phyloP scores from a whole-genome alignment of 2,329 filamentous ascomycete genomes.

The Cryphonectria nitschkei region DNA sequence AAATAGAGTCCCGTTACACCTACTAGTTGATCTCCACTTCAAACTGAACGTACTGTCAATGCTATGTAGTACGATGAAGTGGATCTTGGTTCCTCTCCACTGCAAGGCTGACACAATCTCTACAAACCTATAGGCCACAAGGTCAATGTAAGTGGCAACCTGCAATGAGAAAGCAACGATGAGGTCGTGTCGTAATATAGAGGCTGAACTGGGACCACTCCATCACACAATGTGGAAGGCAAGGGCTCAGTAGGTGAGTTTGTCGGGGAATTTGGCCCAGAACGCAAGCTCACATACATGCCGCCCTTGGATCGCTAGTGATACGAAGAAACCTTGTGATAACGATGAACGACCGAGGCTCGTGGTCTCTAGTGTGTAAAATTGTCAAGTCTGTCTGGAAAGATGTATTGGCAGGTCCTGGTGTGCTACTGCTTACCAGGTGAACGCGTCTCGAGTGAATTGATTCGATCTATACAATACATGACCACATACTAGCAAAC shows the following conservation, averaged over 20 bases:
- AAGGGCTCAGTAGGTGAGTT: not conserved
- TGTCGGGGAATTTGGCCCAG: not conserved
- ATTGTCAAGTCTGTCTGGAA: not conserved
- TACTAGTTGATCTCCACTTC: not conserved
- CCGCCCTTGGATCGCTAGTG: not conserved
- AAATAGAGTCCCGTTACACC: not conserved
- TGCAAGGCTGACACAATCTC: not conserved
- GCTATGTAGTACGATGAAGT: not conserved
- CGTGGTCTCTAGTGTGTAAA: not conserved
- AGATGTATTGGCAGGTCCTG: not conserved
- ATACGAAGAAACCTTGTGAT: not conserved
- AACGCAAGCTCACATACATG: no score
- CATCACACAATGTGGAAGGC: no score
- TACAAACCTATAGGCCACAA: no score
- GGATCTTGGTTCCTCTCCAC: not conserved
- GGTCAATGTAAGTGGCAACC: no score
- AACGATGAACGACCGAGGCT: not conserved
- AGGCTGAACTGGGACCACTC: no score
- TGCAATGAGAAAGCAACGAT: no score
- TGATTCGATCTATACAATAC: not conserved
- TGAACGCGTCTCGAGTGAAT: not conserved
- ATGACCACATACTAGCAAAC: constrained; percentile 1
- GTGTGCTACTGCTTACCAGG: no score
- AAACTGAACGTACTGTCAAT: not conserved
- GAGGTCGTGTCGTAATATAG: no score